Evolutionary conservation across 352 stramenopile species (phyloP).

Genomic region (Pythium aquatile): DNA sequence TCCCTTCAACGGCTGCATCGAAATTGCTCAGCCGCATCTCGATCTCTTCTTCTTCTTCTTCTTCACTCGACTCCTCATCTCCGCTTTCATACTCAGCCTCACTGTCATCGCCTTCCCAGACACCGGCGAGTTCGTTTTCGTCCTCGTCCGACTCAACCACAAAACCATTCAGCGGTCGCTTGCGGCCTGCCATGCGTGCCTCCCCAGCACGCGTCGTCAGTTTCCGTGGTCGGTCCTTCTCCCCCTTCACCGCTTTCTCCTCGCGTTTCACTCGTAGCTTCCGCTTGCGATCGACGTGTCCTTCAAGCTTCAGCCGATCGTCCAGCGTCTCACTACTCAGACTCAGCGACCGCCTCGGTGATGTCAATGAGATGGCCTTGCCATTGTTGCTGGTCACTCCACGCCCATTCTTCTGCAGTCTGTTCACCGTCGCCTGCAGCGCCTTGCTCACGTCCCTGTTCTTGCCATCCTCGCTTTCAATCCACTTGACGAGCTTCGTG

Average conservation of each 20-base stretch:
- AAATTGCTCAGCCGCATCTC: conserved; percentile 21
- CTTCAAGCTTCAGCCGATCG: conserved; percentile 31
- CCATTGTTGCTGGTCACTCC: not conserved
- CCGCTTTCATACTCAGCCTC: conserved; percentile 33
- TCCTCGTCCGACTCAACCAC: conserved; percentile 25
- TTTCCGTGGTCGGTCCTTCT: conserved; percentile 28
- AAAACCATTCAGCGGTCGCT: conserved; percentile 18
- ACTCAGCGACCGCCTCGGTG: conserved; percentile 17
- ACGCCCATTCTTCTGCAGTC: conserved; percentile 10
- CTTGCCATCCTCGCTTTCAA: conserved; percentile 48
- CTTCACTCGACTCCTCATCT: conserved; percentile 37
- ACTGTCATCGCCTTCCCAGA: conserved; percentile 26
- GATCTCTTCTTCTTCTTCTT: conserved; percentile 33
- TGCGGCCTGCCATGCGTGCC: not conserved
- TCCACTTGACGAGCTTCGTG: conserved; percentile 44
- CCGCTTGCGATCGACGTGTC: conserved; percentile 13
- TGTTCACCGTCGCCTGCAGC: conserved; percentile 36
- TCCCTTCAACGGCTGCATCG: conserved; percentile 40
- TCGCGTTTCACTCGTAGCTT: conserved; percentile 4
- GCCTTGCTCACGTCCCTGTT: conserved; percentile 23
- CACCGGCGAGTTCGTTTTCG: conserved; percentile 16
- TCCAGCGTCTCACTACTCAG: conserved; percentile 43
- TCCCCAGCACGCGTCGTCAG: not conserved
- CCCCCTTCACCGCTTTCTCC: conserved; percentile 5
- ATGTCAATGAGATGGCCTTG: conserved; percentile 15